A percentile compares a stretch with the other conserved stretches of the same genome.
phyloP scores from a whole-genome alignment of 225 moss, liverwort and hornwort species.

The Thuidium tamariscinum region DNA sequence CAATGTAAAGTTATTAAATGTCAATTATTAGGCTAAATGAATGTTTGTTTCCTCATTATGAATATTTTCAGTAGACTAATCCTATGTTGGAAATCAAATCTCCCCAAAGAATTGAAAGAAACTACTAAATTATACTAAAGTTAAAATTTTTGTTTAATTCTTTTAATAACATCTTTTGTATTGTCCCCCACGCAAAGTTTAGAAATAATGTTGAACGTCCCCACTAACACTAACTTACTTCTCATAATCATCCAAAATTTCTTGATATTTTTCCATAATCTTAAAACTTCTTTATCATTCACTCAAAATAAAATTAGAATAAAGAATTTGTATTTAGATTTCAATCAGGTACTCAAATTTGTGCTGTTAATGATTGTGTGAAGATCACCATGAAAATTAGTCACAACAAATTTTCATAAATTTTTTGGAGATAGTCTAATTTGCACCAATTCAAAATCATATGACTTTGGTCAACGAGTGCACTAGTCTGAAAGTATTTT shows the following conservation, averaged over 20 bases:
- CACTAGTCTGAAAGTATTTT: too few species aligned
- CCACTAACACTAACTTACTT: neutral
- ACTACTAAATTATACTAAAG: too few species aligned
- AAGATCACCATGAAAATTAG: too few species aligned
- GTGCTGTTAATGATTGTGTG: fast-evolving
- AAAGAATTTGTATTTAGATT: neutral
- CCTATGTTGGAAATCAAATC: neutral
- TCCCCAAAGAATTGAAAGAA: neutral
- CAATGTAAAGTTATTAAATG: fast-evolving
- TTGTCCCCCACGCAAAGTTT: too few species aligned
- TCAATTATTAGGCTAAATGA: neutral
- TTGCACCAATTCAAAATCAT: neutral
- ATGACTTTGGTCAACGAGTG: neutral
- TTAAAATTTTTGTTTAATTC: too few species aligned
- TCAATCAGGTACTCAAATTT: neutral
- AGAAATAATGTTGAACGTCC: neutral
- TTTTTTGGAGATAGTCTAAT: neutral
- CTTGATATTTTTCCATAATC: neutral
- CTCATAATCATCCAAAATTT: too few species aligned
- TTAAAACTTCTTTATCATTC: too few species aligned
- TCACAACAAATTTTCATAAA: neutral
- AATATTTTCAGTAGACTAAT: neutral
- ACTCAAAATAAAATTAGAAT: neutral
- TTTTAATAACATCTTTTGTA: too few species aligned
- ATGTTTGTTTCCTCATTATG: fast-evolving